A percentile compares a stretch with the other conserved stretches of the same genome.
These are phyloP conservation scores for Eutypella sp. DNA, from an alignment of 2,329 filamentous ascomycete species.

Conservation along the genomic window DNA sequence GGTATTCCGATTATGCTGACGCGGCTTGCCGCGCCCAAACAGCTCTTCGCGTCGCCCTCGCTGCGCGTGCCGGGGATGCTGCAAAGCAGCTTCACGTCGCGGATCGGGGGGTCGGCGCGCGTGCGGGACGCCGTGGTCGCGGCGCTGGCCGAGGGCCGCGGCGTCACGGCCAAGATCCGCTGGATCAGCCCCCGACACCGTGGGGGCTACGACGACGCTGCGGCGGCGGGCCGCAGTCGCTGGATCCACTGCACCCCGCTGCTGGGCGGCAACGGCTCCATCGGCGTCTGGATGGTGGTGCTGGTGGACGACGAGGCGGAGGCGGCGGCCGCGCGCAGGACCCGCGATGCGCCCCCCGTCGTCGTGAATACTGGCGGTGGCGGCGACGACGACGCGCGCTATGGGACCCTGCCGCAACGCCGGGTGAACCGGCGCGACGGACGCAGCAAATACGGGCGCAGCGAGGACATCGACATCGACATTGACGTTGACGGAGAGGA, in stretches of 20 bases:
- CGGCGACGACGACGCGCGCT: no score
- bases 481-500: neutral
- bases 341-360: constrained; percentile 21
- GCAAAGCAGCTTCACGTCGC: constrained; percentile 52
- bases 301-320: constrained; percentile 59
- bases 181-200: constrained; percentile 51
- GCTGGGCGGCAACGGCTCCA: constrained; percentile 58
- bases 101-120: constrained; percentile 44
- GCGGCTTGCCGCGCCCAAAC: no score
- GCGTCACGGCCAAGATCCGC: constrained; percentile 69
- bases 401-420: no score
- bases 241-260: constrained; percentile 78
- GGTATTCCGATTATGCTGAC: no score
- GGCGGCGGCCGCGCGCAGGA: constrained; percentile 4
- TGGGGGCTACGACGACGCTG: constrained; percentile 21
- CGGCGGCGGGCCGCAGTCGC: constrained; percentile 53
- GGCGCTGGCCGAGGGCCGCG: constrained; percentile 63
- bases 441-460: constrained; percentile 2
- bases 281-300: constrained; percentile 77
- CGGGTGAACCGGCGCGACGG: no score
- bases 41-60: constrained; percentile 62
- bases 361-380: constrained; percentile 9
- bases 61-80: constrained; percentile 64
- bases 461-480: neutral
- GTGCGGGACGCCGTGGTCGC: constrained; percentile 44